Conservation (phyloP, 495 filamentous ascomycete genomes). For the Cercophora samala region DNA sequence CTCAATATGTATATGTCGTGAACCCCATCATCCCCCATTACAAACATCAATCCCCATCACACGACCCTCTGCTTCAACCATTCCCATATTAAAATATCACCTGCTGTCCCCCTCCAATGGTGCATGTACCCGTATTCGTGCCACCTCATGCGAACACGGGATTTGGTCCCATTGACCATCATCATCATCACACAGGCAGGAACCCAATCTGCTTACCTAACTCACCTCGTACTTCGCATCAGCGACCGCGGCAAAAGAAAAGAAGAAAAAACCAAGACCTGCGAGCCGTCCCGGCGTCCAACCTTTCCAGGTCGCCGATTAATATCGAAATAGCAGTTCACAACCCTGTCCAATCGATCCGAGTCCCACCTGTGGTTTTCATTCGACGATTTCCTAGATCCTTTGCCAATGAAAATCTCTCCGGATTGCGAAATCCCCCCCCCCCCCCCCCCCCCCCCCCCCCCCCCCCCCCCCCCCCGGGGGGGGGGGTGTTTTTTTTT, state of each 20-base stretch:
- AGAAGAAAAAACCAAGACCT: background rate
- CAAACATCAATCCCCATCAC: background rate
- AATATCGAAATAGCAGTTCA: constrained; percentile 11
- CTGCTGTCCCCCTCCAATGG: background rate
- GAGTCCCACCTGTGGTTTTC: no score
- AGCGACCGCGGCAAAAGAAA: background rate
- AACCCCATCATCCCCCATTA: background rate
- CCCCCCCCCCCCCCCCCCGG: no score
- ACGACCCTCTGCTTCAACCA: background rate
- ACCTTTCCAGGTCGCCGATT: constrained; percentile 18
- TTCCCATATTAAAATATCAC: background rate
- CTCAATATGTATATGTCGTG: background rate
- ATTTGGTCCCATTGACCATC: background rate
- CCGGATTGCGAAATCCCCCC: background rate
- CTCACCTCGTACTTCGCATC: background rate
- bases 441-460: no score
- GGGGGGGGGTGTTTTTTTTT: no score
- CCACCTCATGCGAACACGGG: background rate
- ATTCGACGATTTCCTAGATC: no score
- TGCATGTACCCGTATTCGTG: background rate
- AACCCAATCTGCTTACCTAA: background rate
- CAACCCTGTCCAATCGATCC: background rate
- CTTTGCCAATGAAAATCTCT: background rate
- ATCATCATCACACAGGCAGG: no score
- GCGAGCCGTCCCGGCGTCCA: constrained; percentile 16